phyloP scores from a whole-genome alignment of 257 asterid species.

The Solanum pimpinellifolium region DNA sequence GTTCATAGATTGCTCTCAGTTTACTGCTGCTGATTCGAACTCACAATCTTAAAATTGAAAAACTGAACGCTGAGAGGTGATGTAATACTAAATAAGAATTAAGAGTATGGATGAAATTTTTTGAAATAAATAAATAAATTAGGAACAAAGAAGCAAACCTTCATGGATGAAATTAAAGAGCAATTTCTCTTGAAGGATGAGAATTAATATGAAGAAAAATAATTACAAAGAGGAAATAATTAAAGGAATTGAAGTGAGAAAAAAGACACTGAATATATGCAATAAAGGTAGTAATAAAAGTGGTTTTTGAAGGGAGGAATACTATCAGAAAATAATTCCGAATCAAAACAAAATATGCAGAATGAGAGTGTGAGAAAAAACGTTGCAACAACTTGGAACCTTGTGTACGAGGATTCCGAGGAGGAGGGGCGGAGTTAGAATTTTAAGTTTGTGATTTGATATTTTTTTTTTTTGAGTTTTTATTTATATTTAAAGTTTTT shows the following conservation, averaged over 20 bases:
- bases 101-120: neutral
- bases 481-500: too few relatives aligned
- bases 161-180: conserved; percentile 11
- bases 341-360: conserved; percentile 11
- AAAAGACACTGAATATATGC: conserved; percentile 19
- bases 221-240: neutral
- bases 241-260: neutral
- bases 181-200: neutral
- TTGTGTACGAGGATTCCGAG: neutral
- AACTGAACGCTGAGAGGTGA: too few relatives aligned
- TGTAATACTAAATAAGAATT: neutral
- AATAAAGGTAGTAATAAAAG: neutral
- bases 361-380: conserved; percentile 2
- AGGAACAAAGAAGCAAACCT: conserved; percentile 36
- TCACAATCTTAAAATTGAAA: too few relatives aligned
- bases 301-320: neutral
- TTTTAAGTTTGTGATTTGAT: too few relatives aligned
- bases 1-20: too few relatives aligned
- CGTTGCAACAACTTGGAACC: neutral
- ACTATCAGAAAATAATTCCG: neutral
- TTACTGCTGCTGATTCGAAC: too few relatives aligned
- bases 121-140: neutral
- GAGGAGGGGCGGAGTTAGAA: neutral
- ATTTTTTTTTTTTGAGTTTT: neutral
- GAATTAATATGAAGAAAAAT: neutral